Evolutionary conservation across 768 basidiomycete species (phyloP).

Genomic region (Hypsizygus marmoreus): DNA sequence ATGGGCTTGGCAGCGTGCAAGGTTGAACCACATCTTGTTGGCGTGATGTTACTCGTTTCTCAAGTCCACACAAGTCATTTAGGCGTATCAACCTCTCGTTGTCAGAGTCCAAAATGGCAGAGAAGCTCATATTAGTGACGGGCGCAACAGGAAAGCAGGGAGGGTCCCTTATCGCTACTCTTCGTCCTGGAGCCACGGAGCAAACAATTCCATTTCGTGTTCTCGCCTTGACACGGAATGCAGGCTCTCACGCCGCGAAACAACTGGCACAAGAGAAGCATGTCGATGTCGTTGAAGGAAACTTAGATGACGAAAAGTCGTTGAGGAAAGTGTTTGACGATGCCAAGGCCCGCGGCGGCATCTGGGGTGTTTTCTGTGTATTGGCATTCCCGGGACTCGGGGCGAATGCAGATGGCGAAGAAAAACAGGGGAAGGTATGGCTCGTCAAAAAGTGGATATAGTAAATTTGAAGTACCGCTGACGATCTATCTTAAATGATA

Average conservation of each 20-base stretch:
- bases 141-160: constrained; percentile 43
- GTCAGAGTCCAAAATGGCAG: no score
- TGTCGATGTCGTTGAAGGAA: constrained; percentile 35
- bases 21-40: no score
- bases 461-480: neutral
- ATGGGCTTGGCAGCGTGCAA: no score
- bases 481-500: constrained; percentile 13
- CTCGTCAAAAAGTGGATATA: no score
- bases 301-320: constrained; percentile 30
- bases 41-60: no score
- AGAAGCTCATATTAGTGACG: constrained; percentile 31
- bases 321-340: constrained; percentile 37
- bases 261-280: constrained; percentile 22
- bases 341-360: constrained; percentile 24
- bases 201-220: constrained; percentile 30
- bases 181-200: constrained; percentile 15
- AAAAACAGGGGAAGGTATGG: constrained; percentile 43
- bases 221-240: constrained; percentile 37
- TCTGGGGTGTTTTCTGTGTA: constrained; percentile 43
- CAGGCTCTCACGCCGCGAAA: constrained; percentile 28
- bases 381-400: constrained; percentile 43
- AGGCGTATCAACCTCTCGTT: no score
- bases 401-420: constrained; percentile 38
- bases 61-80: no score
- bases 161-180: constrained; percentile 29